Conservation (phyloP, 768 basidiomycete species). For the Lepiota venenata region DNA sequence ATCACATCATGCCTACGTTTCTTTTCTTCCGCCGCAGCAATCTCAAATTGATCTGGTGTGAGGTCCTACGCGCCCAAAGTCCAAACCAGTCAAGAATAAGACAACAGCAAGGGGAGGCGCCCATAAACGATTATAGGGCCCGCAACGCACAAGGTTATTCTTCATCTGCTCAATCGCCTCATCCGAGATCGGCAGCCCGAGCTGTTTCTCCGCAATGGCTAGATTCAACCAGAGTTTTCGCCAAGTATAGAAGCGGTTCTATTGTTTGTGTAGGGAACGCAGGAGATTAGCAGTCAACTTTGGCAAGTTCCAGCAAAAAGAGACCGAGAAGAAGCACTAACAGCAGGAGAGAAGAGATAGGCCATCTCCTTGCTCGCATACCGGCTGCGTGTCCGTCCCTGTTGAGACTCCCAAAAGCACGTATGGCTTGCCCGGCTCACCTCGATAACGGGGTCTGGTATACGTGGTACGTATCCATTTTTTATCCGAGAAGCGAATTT, state of each 20-base stretch:
- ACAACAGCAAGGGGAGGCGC: not conserved
- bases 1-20: constrained; percentile 98
- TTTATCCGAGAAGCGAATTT: not conserved
- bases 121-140: not conserved
- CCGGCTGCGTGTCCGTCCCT: constrained; percentile 50
- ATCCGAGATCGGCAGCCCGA: constrained; percentile 87
- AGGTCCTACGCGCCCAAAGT: constrained; percentile 48
- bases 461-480: constrained; percentile 64
- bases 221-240: constrained; percentile 93
- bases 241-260: constrained; percentile 98
- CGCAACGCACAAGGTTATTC: constrained; percentile 69
- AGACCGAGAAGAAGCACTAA: constrained; percentile 33
- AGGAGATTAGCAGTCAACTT: not conserved
- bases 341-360: constrained; percentile 91
- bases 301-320: not conserved
- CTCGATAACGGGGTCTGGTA: constrained; percentile 84
- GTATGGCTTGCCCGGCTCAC: constrained; percentile 28
- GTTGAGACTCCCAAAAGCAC: not conserved
- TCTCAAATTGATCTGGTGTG: constrained; percentile 85
- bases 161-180: constrained; percentile 94
- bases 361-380: constrained; percentile 99
- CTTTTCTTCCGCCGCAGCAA: constrained; percentile 94
- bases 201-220: constrained; percentile 93
- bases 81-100: not conserved
- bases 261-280: constrained; percentile 9